Percentiles rank a stretch among this genome's conserved stretches.
Conservation (phyloP, 768 basidiomycete species). For the Russula lepida region DNA sequence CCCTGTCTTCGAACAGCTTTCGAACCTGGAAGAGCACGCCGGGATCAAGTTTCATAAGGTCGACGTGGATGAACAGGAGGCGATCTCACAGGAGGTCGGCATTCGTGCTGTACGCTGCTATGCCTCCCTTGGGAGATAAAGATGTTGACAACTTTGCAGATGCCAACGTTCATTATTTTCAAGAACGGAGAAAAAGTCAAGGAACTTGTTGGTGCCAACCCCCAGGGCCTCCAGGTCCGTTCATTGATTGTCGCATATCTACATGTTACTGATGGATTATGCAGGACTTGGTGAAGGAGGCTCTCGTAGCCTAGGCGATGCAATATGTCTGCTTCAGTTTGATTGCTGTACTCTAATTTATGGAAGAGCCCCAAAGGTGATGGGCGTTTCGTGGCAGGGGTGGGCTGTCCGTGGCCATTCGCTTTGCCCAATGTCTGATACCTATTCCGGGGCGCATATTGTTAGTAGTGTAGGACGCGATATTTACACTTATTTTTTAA, state of each 20-base stretch:
- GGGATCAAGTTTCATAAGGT: slow-evolving; percentile 61
- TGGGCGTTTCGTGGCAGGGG: no score
- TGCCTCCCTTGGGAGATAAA: background rate
- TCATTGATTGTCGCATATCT: background rate
- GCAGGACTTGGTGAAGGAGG: background rate
- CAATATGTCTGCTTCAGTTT: background rate
- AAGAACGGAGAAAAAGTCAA: slow-evolving; percentile 31
- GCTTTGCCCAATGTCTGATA: no score
- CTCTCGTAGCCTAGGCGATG: no score
- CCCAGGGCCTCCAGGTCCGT: slow-evolving; percentile 34
- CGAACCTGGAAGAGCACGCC: slow-evolving; percentile 24
- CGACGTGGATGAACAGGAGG: slow-evolving; percentile 52
- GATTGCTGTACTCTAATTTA: background rate
- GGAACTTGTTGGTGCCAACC: slow-evolving; percentile 43
- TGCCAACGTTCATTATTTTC: slow-evolving; percentile 38
- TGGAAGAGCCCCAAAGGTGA: no score
- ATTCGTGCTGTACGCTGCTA: slow-evolving; percentile 47
- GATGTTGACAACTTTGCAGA: slow-evolving; percentile 23
- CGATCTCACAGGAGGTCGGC: slow-evolving; percentile 49
- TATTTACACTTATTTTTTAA: no score
- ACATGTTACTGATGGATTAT: background rate
- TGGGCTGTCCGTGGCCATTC: no score
- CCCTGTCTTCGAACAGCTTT: slow-evolving; percentile 55
- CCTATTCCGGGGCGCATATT: no score
- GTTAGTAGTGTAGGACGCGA: no score